Evolutionary conservation across 2,329 filamentous ascomycete species (phyloP).

Genomic region (Xylariales sp.): DNA sequence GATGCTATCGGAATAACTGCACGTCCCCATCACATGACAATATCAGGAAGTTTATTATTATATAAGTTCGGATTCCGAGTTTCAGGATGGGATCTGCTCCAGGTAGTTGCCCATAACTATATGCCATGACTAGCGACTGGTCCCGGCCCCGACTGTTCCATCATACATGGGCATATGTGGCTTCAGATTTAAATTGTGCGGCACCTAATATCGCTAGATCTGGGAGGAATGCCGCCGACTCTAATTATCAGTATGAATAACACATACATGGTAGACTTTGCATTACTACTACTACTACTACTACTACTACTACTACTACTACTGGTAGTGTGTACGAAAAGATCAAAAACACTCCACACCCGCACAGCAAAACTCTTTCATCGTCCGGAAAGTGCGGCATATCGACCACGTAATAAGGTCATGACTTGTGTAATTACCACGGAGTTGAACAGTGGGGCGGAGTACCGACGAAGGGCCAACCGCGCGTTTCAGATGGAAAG

Average conservation of each 20-base stretch:
- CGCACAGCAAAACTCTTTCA: not conserved
- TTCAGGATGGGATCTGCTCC: conserved; percentile 16
- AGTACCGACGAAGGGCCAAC: conserved; percentile 9
- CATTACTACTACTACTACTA: no score
- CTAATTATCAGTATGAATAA: not conserved
- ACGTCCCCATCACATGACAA: conserved; percentile 8
- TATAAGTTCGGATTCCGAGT: conserved; percentile 18
- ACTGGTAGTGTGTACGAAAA: no score
- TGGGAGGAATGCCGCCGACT: not conserved
- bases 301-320: no score
- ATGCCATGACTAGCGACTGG: conserved; percentile 15
- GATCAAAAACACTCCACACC: no score
- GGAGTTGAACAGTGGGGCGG: conserved; percentile 14
- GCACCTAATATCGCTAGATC: not conserved
- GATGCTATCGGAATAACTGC: not conserved
- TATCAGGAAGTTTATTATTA: not conserved
- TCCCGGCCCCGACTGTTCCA: not conserved
- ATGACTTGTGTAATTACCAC: conserved; percentile 19
- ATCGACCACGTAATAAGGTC: not conserved
- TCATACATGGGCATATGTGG: not conserved
- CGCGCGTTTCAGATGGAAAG: conserved; percentile 33
- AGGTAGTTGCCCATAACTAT: not conserved
- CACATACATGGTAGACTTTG: no score
- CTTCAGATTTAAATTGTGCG: not conserved
- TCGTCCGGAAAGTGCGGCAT: not conserved